Evolutionary conservation across 1,139 yeast species (phyloP).

Genomic region (Lodderomyces parapsilosis): DNA sequence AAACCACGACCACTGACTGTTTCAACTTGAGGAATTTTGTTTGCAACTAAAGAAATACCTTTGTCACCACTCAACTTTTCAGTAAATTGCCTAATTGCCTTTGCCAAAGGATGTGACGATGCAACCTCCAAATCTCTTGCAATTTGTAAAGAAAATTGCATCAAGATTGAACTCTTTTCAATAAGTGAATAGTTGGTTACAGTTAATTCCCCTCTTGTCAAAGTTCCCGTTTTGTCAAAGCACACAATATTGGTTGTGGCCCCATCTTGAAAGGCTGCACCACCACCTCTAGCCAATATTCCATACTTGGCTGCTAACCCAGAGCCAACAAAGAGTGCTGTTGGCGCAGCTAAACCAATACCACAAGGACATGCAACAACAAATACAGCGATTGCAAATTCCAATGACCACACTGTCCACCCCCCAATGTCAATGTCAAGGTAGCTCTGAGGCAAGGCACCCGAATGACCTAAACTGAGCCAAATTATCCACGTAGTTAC

Average conservation of each 20-base stretch:
- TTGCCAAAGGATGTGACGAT: constrained; percentile 72
- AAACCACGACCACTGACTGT: constrained; percentile 63
- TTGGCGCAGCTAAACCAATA: constrained; percentile 49
- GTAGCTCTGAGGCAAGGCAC: constrained; percentile 52
- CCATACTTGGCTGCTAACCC: constrained; percentile 56
- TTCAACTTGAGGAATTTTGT: constrained; percentile 47
- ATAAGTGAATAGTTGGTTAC: constrained; percentile 49
- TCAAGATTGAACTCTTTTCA: constrained; percentile 17
- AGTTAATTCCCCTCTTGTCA: constrained; percentile 63
- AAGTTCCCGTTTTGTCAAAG: constrained; percentile 79
- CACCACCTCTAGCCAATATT: constrained; percentile 79
- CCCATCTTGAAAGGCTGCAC: constrained; percentile 79
- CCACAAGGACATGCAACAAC: constrained; percentile 57
- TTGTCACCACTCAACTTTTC: constrained; percentile 20
- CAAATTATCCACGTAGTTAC: constrained; percentile 67
- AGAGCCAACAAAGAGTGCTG: constrained; percentile 48
- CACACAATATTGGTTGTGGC: constrained; percentile 62
- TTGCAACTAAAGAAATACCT: constrained; percentile 24
- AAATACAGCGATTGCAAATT: constrained; percentile 76
- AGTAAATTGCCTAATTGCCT: constrained; percentile 50
- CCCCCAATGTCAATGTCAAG: constrained; percentile 70
- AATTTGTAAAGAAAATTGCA: constrained; percentile 40
- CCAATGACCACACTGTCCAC: constrained; percentile 75
- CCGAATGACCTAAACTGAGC: constrained; percentile 57
- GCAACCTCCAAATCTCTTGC: constrained; percentile 60